Base-by-base conservation (phyloP, 768 basidiomycete genomes). In the Agaricus blazei region DNA sequence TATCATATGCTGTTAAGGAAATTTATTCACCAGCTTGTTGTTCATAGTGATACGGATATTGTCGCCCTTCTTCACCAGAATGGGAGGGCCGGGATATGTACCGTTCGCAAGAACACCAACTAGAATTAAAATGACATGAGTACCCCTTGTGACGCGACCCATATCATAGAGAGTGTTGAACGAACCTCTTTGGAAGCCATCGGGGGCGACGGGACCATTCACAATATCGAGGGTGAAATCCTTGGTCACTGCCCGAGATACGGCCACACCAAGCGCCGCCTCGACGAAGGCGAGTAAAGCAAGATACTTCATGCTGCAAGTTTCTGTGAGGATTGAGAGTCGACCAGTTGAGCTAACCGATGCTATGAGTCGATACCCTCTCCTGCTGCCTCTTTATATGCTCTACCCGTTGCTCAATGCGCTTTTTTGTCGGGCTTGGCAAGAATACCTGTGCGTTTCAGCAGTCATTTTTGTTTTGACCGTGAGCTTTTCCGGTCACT, bases 191-290 rank as follows among this genome's bases (percentile, higher is more conserved):
- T 34, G 3, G 48, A 73, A 75, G 3, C 78, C 78, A 49, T 79
- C 78, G 7, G 77, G 77, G 6, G 73, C 60, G 19, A 76, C 64
- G n/a, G 58, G 44, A 14, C 65, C 66, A 58, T 80, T 80, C 15
- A 63, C 68, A 37, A 77, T 59, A 52, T 69, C 60, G 5, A 82
- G 58, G 34, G 73, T 65, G 12, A 65, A 61, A 15, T 15, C 60
- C 55, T 50, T 43, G 29, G 44, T 31, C 24, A 34, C 1, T 41
- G 50, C 42, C 42, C 27, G 41, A 9, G n/a, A 36, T 38, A 56
- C 38, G 11, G 48, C 44, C 1, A 69, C 67, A 1, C 70, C 70
- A 50, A 70, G 49, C 11, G 60, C 60, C 45, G 60, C 65, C 42
- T 63, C 58, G 8, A 54, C 54, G 24, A 57, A 44, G 41, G 52